Evolutionary conservation across 768 basidiomycete genomes (phyloP).

Genomic region (Stropharia rugosoannulata): DNA sequence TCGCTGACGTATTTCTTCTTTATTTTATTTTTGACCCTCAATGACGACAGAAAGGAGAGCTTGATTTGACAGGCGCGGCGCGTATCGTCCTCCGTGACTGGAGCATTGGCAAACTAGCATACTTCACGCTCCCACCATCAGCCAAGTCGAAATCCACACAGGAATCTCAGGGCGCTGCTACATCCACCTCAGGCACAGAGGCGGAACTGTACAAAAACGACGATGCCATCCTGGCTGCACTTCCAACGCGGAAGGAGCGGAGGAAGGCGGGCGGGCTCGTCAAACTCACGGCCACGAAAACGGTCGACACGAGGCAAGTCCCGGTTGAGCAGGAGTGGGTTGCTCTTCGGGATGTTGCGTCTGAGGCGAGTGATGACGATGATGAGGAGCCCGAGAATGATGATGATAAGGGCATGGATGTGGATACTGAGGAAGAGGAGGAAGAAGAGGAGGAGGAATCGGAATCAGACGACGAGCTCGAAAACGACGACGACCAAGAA

Average conservation of each 20-base stretch:
- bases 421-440: constrained; percentile 37
- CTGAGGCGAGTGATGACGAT: constrained; percentile 30
- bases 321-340: constrained; percentile 42
- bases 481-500: constrained; percentile 27
- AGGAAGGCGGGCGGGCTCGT: constrained; percentile 62
- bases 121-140: constrained; percentile 61
- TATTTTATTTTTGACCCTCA: not conserved
- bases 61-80: constrained; percentile 74
- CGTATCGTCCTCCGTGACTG: constrained; percentile 85
- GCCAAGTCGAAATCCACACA: constrained; percentile 6
- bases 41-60: constrained; percentile 56
- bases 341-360: constrained; percentile 34
- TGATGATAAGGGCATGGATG: constrained; percentile 33
- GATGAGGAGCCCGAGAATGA: constrained; percentile 26
- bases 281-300: constrained; percentile 35
- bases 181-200: constrained; percentile 7
- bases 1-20: constrained; percentile 4
- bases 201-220: constrained; percentile 44
- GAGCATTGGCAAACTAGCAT: constrained; percentile 69
- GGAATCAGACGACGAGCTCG: constrained; percentile 41
- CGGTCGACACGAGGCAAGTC: constrained; percentile 36
- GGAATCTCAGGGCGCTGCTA: not conserved
- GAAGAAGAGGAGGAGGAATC: constrained; percentile 36
- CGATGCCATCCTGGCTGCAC: constrained; percentile 43
- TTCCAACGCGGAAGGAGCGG: constrained; percentile 64